These are phyloP conservation scores for Jamesozyma gamospora DNA, from an alignment of 805 yeast genomes.

Conservation along the genomic window DNA sequence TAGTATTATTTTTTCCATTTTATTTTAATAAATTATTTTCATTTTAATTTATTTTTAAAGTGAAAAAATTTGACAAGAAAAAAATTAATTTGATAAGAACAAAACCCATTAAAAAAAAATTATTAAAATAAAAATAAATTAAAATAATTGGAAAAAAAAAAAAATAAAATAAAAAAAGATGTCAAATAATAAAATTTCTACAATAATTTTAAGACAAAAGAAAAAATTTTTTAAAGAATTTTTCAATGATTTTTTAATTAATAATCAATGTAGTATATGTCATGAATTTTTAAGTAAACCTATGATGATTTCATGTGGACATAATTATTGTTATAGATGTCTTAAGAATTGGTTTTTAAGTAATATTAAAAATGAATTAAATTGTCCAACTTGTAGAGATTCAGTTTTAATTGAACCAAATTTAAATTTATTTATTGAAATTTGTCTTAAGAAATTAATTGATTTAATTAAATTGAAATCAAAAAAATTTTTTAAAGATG, in stretches of 20 bases:
- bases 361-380: constrained; percentile 32
- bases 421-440: constrained; percentile 43
- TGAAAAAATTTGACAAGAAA: too few relatives aligned
- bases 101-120: too few relatives aligned
- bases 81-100: too few relatives aligned
- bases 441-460: constrained; percentile 34
- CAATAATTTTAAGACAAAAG: neutral
- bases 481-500: constrained; percentile 4
- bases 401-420: constrained; percentile 41
- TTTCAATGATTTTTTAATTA: neutral
- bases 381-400: constrained; percentile 63
- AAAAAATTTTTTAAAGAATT: constrained; percentile 1
- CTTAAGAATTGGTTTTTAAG: constrained; percentile 50
- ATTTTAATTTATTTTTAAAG: too few relatives aligned
- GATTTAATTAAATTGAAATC: constrained; percentile 27
- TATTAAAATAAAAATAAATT: too few relatives aligned
- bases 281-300: constrained; percentile 62
- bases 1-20: too few relatives aligned
- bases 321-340: constrained; percentile 62
- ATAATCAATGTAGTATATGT: constrained; percentile 47
- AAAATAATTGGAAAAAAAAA: too few relatives aligned
- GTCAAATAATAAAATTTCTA: constrained; percentile 1
- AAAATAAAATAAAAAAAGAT: neutral
- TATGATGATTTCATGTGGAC: constrained; percentile 57
- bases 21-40: too few relatives aligned